These are phyloP conservation scores for Starmerella bacillaris DNA, from an alignment of 805 yeast species.

Conservation along the genomic window DNA sequence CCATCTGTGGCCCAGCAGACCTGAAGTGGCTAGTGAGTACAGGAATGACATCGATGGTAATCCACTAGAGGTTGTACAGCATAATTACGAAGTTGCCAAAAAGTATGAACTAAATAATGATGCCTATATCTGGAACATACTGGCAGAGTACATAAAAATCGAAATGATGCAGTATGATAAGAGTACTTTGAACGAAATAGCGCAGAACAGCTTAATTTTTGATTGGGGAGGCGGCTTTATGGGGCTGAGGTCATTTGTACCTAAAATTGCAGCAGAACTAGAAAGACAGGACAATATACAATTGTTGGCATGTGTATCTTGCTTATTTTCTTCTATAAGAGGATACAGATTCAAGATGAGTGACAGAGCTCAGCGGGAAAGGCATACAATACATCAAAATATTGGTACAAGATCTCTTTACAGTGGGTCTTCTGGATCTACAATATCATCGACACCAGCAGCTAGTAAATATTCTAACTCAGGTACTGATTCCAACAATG, in stretches of 20 bases:
- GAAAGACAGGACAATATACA: conserved; percentile 53
- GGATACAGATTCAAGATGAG: not conserved
- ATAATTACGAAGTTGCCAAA: conserved; percentile 55
- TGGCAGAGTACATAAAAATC: conserved; percentile 6
- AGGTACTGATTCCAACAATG: too few relatives aligned
- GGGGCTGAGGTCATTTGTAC: conserved; percentile 44
- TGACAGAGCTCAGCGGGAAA: not conserved
- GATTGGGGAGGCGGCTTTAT: conserved; percentile 71
- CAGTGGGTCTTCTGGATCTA: too few relatives aligned
- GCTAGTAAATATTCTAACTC: too few relatives aligned
- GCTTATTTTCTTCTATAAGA: conserved; percentile 7
- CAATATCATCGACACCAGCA: not conserved
- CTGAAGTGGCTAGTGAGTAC: conserved; percentile 34
- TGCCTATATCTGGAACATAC: conserved; percentile 52
- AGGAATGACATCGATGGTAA: conserved; percentile 22
- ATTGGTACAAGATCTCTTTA: too few relatives aligned
- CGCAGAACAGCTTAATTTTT: conserved; percentile 3
- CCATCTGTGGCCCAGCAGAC: conserved; percentile 55
- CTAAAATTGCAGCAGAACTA: conserved; percentile 42
- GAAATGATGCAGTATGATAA: conserved; percentile 5
- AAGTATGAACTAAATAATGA: conserved; percentile 43
- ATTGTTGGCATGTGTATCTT: conserved; percentile 46
- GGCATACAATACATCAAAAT: not conserved
- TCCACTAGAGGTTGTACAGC: conserved; percentile 45
- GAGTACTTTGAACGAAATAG: not conserved